Base-by-base conservation (phyloP, 139 green algal species). In the Micractinium sp. region DNA sequence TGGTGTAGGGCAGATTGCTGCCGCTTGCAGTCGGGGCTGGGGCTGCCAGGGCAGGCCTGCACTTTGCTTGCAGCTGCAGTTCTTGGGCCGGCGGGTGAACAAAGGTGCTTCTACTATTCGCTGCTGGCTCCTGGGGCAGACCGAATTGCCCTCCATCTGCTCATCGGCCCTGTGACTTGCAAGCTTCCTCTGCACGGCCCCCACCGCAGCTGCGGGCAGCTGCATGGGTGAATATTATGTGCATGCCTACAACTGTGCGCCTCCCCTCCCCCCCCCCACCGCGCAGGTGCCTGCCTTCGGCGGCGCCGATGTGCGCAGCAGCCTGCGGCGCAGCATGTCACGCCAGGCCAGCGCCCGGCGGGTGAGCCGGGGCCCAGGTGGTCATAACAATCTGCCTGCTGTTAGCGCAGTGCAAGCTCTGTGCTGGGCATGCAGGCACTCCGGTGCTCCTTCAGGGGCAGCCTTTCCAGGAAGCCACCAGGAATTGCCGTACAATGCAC, bases 321-420 rank as follows among this genome's bases (percentile, higher is more conserved):
- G 63, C 53, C 81, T 86, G 81, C 56, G 81, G 3, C 33, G 81
- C 81, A 86, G 67, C 83, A 87, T 87, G 83, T 15, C 83, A 18
- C 63, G 83, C 9, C 36, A 81, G 38, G 67, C 29, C 0, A 63
- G 67, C 41, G 83, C 71, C 31, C 39, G 76, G 67, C 66, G 83
- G 83, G 83, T 87, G 83, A 78, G 79, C 39, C 25, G 78, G 23
- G 29, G 23, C 69, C 13, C 4, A 9, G 5, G 47, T 9, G 47
- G 5, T 56, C 47, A 56, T 56, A 9, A 56, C 47, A 56, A 9
- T 9, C 47, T 56, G 9, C 47, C 47, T 5, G 47, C 47, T 5
- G 47, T 5, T 9, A 56, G 47, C 47, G 47, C 9, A 56, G 67
- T 22, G 63, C 63, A 73, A 12, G 63, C 63, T 25, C 7, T 5